Evolutionary conservation across 768 basidiomycete species (phyloP), one percentile per base, ranked within the genome.

Genomic region (Suillus americanus): DNA sequence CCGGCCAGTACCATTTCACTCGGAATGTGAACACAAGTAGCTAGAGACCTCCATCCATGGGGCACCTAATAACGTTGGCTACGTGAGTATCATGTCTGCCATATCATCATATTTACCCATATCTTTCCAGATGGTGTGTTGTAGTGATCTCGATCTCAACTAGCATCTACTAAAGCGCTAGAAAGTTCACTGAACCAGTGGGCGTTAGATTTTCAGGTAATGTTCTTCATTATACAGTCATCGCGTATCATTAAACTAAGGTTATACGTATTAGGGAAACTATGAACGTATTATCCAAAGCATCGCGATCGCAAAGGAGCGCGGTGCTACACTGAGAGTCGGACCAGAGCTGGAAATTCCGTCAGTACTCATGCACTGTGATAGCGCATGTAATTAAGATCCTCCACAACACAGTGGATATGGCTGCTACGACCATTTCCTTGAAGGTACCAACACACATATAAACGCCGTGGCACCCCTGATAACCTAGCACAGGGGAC

Each of bases 331-430:
- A 3, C 79, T 99, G 38, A 83, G 97, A 74, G 97, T 99, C 28
- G 97, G 97, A 13, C 97, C 97, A 10, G 97, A 99, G 73, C 82
- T 99, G 7, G 97, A 99, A 79, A 95, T 99, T 66, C 90, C 97
- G 91, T 95, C 69, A 57, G 85, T n/a, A 43, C 12, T 64, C 33
- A 14, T 35, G 14, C 64, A 56, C 48, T 23, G 23, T 25, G 41
- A 45, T 35, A 40, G 3, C 56, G 20, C 33, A 61, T 55, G 46
- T 23, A 57, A 51, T 46, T 63, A 13, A 40, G 46, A 60, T 23
- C 20, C 60, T 67, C 45, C 1, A 6, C 13, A 13, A 5, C 46
- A 23, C 70, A 96, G 94, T 28, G 97, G 97, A 5, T 99, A 99
- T 79, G 97, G 97, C 3, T 99, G 97, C 77, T 83, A 95, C 60